Conservation (phyloP, 176 grass and related monocot genomes). For the bread wheat (Triticum aestivum) region DNA sequence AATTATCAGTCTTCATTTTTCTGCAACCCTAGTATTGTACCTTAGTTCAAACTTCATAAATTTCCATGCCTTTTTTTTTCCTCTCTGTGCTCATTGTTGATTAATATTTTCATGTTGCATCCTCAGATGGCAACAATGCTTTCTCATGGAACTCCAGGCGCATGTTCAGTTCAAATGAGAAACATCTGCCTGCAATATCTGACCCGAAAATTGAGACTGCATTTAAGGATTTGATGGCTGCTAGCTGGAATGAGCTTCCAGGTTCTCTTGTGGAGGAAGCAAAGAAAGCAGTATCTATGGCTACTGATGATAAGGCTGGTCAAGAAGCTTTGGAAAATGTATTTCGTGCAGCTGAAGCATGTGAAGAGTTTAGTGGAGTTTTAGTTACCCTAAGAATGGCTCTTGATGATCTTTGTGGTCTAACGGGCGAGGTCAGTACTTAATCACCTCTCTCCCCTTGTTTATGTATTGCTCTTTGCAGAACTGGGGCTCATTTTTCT, state of each 20-base stretch:
- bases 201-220: slow-evolving; percentile 73
- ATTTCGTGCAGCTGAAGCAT: slow-evolving; percentile 83
- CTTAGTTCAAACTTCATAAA: neutral
- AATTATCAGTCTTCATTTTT: neutral
- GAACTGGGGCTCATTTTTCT: neutral
- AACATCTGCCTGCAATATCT: slow-evolving; percentile 67
- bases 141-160: slow-evolving; percentile 49
- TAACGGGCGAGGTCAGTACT: slow-evolving; percentile 75
- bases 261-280: slow-evolving; percentile 60
- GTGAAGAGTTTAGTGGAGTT: slow-evolving; percentile 75
- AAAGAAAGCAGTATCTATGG: slow-evolving; percentile 74
- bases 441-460: slow-evolving; percentile 12
- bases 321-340: slow-evolving; percentile 73
- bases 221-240: slow-evolving; percentile 96
- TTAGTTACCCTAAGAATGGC: slow-evolving; percentile 89
- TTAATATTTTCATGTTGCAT: slow-evolving; percentile 13
- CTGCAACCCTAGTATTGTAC: neutral
- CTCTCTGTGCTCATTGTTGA: slow-evolving; percentile 3
- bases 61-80: neutral
- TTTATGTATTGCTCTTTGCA: slow-evolving; percentile 2
- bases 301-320: slow-evolving; percentile 64
- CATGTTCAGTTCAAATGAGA: slow-evolving; percentile 64
- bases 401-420: slow-evolving; percentile 91
- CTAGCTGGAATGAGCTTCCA: slow-evolving; percentile 85
- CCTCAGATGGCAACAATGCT: slow-evolving; percentile 47